A percentile compares a stretch with the other conserved stretches of the same genome.
These are phyloP conservation scores for Arachnopeziza araneosa DNA, from an alignment of 2,329 filamentous ascomycete species.

Conservation along the genomic window DNA sequence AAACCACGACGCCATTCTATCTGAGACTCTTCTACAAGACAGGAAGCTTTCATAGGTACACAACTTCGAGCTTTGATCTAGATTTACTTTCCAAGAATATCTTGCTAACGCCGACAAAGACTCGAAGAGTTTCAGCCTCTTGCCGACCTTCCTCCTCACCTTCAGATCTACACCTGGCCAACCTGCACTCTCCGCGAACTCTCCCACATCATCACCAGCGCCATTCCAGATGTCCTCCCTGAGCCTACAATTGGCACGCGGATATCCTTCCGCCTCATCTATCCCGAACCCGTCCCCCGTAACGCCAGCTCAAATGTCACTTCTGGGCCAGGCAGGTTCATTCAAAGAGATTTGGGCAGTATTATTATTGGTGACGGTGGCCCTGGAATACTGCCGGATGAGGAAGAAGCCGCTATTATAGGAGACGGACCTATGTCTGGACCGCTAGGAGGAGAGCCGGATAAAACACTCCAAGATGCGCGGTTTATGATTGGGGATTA, in stretches of 20 bases:
- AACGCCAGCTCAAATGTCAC: slow-evolving; percentile 30
- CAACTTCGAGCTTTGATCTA: slow-evolving; percentile 17
- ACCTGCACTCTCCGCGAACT: slow-evolving; percentile 78
- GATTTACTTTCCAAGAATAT: neutral
- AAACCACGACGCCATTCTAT: slow-evolving; percentile 73
- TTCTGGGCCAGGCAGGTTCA: slow-evolving; percentile 52
- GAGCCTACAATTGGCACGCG: slow-evolving; percentile 73
- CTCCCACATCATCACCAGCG: slow-evolving; percentile 65
- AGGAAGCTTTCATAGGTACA: slow-evolving; percentile 64
- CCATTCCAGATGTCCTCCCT: slow-evolving; percentile 65
- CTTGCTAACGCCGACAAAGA: slow-evolving; percentile 37
- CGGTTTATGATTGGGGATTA: slow-evolving; percentile 88
- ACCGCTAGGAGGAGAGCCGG: slow-evolving; percentile 51
- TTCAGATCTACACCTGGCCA: slow-evolving; percentile 83
- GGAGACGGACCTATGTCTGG: slow-evolving; percentile 27
- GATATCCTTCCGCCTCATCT: slow-evolving; percentile 82
- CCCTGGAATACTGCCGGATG: slow-evolving; percentile 35
- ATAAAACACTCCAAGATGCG: slow-evolving; percentile 70
- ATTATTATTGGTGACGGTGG: slow-evolving; percentile 66
- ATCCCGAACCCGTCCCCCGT: slow-evolving; percentile 67
- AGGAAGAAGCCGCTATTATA: slow-evolving; percentile 32
- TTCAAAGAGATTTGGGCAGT: slow-evolving; percentile 76
- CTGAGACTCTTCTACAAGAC: slow-evolving; percentile 79
- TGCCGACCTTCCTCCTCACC: slow-evolving; percentile 55
- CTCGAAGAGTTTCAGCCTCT: slow-evolving; percentile 61